These are phyloP conservation scores for Pyricularia pennisetigena DNA, from an alignment of 2,329 filamentous ascomycete genomes.

Conservation along the genomic window DNA sequence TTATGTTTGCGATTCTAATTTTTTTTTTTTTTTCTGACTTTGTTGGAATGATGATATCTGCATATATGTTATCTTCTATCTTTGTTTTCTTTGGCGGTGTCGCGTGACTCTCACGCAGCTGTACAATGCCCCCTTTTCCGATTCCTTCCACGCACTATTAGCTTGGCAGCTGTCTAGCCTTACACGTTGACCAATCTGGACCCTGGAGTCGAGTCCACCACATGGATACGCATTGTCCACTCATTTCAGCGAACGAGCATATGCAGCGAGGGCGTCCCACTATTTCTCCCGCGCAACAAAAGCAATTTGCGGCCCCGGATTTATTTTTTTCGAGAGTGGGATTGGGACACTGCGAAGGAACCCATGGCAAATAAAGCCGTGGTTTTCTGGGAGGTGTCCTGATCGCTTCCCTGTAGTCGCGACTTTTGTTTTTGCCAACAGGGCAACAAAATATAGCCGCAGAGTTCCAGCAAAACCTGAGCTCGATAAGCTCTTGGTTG, in stretches of 20 bases:
- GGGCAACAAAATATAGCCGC: too few relatives aligned
- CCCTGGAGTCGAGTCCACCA: neutral
- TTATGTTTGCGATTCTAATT: neutral
- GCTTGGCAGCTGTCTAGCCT: neutral
- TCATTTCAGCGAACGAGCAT: neutral
- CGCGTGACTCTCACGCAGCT: neutral
- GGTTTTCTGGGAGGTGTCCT: neutral
- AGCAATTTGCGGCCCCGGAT: too few relatives aligned
- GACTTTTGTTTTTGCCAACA: neutral
- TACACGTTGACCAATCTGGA: neutral
- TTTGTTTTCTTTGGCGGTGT: neutral
- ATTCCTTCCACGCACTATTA: neutral
- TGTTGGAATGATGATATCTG: neutral
- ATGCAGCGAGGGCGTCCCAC: neutral
- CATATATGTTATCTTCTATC: neutral
- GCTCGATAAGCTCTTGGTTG: neutral
- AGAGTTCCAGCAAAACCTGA: too few relatives aligned
- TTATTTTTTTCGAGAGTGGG: neutral
- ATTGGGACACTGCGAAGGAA: neutral
- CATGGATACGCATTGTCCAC: neutral
- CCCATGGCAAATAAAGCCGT: neutral
- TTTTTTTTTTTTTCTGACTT: neutral
- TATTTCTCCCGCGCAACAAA: neutral
- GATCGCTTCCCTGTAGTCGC: neutral
- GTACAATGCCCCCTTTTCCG: neutral